phyloP scores from a whole-genome alignment of 768 basidiomycete genomes.

The Solioccasus polychromus region DNA sequence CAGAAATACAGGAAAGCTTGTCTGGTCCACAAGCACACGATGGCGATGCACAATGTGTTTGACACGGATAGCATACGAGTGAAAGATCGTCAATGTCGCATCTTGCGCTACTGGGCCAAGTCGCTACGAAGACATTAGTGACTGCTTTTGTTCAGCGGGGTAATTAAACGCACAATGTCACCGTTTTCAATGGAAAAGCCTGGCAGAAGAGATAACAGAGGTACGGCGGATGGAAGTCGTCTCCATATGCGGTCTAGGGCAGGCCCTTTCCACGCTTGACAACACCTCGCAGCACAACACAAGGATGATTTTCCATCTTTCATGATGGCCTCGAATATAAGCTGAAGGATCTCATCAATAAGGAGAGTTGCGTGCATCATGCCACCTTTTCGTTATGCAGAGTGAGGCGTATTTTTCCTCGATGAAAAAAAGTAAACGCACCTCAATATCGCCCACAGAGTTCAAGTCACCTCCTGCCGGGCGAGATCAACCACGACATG shows the following conservation, averaged over 20 bases:
- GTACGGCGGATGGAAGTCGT: constrained; percentile 38
- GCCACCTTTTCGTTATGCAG: too few relatives aligned
- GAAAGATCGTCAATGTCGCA: constrained; percentile 6
- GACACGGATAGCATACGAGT: constrained; percentile 25
- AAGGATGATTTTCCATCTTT: constrained; percentile 32
- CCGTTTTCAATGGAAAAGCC: constrained; percentile 10
- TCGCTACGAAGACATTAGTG: constrained; percentile 8
- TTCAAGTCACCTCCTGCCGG: too few relatives aligned
- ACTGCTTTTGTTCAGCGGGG: background rate
- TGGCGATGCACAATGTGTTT: constrained; percentile 23
- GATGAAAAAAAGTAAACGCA: too few relatives aligned
- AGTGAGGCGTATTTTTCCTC: too few relatives aligned
- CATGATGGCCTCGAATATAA: constrained; percentile 36
- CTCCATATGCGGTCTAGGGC: constrained; percentile 48
- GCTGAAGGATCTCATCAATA: constrained; percentile 49
- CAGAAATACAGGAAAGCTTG: constrained; percentile 2
- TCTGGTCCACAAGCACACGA: constrained; percentile 7
- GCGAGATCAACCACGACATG: too few relatives aligned
- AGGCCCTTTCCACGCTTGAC: constrained; percentile 47
- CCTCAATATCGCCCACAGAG: too few relatives aligned
- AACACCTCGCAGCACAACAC: constrained; percentile 38
- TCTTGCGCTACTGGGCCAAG: constrained; percentile 5
- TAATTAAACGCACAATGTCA: constrained; percentile 11
- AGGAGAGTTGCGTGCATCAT: constrained; percentile 44
- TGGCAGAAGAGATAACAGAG: constrained; percentile 38